Conservation (phyloP, 1,284 basidiomycete species). For the Porodaedalea pini region DNA sequence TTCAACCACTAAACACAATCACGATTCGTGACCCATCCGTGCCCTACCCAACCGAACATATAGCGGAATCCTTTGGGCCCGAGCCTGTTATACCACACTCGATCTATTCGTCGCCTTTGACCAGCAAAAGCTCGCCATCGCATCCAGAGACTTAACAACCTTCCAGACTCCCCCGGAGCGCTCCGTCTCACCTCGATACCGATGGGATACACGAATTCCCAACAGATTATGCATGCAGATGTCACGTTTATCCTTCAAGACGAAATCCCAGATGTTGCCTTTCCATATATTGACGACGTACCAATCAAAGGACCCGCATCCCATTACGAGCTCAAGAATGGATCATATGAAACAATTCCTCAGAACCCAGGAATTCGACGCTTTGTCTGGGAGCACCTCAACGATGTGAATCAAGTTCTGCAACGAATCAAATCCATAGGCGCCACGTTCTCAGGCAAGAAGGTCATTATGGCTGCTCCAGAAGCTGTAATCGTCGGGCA, state of each 20-base stretch:
- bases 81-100: too few species aligned
- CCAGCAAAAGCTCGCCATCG: too few species aligned
- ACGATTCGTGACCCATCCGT: too few species aligned
- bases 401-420: conserved; percentile 24
- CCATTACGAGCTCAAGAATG: conserved; percentile 21
- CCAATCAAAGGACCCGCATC: conserved; percentile 14
- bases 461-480: too few species aligned
- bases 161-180: conserved; percentile 22
- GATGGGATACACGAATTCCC: too few species aligned
- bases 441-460: conserved; percentile 22
- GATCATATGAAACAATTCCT: conserved; percentile 27
- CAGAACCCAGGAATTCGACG: conserved; percentile 29
- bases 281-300: conserved; percentile 7
- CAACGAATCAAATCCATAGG: conserved; percentile 24
- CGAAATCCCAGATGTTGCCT: conserved; percentile 3
- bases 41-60: too few species aligned
- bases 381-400: too few species aligned
- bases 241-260: conserved; percentile 2
- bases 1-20: too few species aligned
- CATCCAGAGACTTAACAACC: neutral
- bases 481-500: conserved; percentile 30
- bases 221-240: too few species aligned
- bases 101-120: too few species aligned
- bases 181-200: conserved; percentile 23
- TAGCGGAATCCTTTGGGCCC: too few species aligned